A percentile compares a stretch with the other conserved stretches of the same genome.
These are phyloP conservation scores for Rosa chinensis DNA, from an alignment of 306 rosid species.

Conservation along the genomic window DNA sequence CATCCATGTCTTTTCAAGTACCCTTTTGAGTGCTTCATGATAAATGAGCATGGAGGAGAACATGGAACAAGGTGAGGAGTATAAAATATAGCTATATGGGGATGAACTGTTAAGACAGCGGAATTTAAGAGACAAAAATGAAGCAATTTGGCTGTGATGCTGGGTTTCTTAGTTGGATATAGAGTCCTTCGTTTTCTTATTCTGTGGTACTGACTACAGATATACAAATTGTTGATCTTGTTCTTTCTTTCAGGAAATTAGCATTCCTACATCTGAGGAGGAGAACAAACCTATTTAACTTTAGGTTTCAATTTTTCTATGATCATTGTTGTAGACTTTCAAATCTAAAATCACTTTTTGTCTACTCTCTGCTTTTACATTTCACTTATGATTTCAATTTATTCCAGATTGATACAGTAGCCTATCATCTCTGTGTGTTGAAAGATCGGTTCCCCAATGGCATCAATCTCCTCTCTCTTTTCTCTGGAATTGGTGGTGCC, in stretches of 20 bases:
- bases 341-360: background rate
- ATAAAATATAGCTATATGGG: conserved; percentile 54
- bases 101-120: conserved; percentile 64
- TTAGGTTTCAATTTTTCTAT: background rate
- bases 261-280: too few species aligned
- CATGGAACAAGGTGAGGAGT: conserved; percentile 62
- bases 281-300: background rate
- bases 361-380: background rate
- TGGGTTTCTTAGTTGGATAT: conserved; percentile 78
- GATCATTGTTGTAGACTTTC: background rate
- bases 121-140: conserved; percentile 71
- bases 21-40: conserved; percentile 91
- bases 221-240: conserved; percentile 14
- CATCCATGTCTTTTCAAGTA: conserved; percentile 80
- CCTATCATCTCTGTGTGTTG: conserved; percentile 80
- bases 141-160: conserved; percentile 80
- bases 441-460: conserved; percentile 78
- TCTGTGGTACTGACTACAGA: conserved; percentile 76
- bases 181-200: conserved; percentile 71
- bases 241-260: background rate
- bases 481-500: conserved; percentile 95
- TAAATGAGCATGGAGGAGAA: conserved; percentile 90
- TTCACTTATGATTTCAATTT: conserved; percentile 21
- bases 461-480: conserved; percentile 85
- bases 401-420: conserved; percentile 92